Conservation (phyloP, 805 yeast genomes). For the Ogataea henricii region DNA sequence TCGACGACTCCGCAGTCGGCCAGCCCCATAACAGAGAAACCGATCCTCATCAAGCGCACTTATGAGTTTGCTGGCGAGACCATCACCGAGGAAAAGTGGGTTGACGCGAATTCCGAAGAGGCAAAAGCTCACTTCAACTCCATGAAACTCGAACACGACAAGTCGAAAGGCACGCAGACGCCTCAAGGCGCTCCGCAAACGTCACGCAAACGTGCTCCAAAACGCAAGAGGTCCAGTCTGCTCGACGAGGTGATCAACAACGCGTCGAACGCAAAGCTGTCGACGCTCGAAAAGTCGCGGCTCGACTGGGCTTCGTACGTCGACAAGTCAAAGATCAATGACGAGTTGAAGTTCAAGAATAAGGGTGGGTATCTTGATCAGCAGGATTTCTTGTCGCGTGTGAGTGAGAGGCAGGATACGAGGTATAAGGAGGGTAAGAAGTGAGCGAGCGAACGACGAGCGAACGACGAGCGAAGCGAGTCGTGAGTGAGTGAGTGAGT, state of each 20-base stretch:
- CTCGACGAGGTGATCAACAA: slow-evolving; percentile 74
- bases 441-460: background rate
- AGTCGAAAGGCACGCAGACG: background rate
- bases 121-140: slow-evolving; percentile 78
- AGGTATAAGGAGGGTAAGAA: slow-evolving; percentile 46
- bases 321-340: slow-evolving; percentile 79
- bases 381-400: slow-evolving; percentile 83
- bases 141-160: slow-evolving; percentile 31
- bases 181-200: background rate
- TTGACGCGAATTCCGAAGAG: slow-evolving; percentile 77
- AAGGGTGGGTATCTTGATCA: slow-evolving; percentile 90
- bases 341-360: slow-evolving; percentile 77
- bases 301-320: slow-evolving; percentile 96
- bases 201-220: slow-evolving; percentile 35
- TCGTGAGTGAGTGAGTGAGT: no score
- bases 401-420: slow-evolving; percentile 59
- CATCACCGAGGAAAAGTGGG: slow-evolving; percentile 75
- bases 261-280: slow-evolving; percentile 73
- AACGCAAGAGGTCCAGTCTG: slow-evolving; percentile 71
- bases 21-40: background rate
- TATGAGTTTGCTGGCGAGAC: slow-evolving; percentile 90
- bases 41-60: slow-evolving; percentile 69
- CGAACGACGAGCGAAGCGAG: background rate
- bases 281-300: slow-evolving; percentile 89
- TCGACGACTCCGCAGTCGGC: background rate